Conservation (phyloP, 768 basidiomycete genomes). For the Leucosporidium creatinivorum region DNA sequence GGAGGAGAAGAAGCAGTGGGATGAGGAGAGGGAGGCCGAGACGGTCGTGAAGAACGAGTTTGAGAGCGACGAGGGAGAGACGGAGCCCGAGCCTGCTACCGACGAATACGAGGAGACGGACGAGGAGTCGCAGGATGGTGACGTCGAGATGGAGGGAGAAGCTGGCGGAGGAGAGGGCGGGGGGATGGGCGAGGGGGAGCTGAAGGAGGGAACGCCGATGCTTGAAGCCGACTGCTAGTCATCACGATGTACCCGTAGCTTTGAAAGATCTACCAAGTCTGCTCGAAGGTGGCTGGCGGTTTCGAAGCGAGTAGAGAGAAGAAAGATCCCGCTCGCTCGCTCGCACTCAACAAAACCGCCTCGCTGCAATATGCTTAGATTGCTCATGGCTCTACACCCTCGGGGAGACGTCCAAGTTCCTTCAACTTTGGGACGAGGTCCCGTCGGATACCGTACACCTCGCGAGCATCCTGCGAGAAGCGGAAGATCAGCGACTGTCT, state of each 20-base stretch:
- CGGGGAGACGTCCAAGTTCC: neutral
- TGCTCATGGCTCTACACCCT: neutral
- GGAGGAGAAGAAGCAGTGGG: too few species aligned
- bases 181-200: neutral
- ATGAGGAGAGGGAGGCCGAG: neutral
- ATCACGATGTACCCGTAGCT: too few species aligned
- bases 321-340: too few species aligned
- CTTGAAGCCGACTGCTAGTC: neutral
- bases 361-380: too few species aligned
- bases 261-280: too few species aligned
- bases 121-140: neutral
- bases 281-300: too few species aligned
- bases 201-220: neutral
- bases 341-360: too few species aligned
- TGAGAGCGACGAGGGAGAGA: neutral
- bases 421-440: conserved; percentile 10
- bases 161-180: neutral
- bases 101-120: neutral
- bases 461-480: conserved; percentile 25
- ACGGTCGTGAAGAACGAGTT: neutral
- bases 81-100: neutral
- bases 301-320: too few species aligned
- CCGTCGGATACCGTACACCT: conserved; percentile 20
- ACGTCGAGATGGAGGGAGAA: neutral
- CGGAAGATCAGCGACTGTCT: neutral